These are phyloP conservation scores for Pythium pyrilobum DNA, from an alignment of 352 stramenopile species.

Conservation along the genomic window DNA sequence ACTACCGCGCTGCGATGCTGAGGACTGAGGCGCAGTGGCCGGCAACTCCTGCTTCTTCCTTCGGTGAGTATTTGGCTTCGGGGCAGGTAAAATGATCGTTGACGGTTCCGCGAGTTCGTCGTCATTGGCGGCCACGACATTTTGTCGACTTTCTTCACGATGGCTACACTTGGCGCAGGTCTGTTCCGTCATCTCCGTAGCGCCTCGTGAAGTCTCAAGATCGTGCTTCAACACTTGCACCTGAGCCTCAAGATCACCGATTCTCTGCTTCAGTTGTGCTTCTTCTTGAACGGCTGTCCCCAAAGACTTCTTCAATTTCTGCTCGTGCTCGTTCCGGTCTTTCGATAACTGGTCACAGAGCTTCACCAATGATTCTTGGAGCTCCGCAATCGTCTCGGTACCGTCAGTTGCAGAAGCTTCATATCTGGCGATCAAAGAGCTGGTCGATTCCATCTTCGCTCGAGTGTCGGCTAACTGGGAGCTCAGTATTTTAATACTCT, in stretches of 20 bases:
- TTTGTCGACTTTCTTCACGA: no score
- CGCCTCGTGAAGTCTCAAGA: neutral
- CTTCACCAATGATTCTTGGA: constrained; percentile 33
- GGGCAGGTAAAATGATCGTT: no score
- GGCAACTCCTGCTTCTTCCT: no score
- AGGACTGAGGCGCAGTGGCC: no score
- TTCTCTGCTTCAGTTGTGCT: neutral
- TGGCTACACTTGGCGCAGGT: no score
- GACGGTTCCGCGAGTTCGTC: no score
- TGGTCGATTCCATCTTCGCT: neutral
- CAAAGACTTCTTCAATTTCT: constrained; percentile 1
- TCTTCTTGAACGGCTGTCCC: neutral
- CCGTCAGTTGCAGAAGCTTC: constrained; percentile 29
- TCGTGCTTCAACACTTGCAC: neutral
- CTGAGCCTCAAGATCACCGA: neutral
- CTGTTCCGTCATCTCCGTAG: no score
- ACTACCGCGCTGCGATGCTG: no score
- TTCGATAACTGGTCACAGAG: constrained; percentile 27
- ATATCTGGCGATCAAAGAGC: constrained; percentile 28
- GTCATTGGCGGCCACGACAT: no score
- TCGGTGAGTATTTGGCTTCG: no score
- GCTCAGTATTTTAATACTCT: constrained; percentile 3
- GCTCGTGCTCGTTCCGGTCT: constrained; percentile 17
- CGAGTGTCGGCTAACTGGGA: neutral
- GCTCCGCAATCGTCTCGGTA: constrained; percentile 30